Evolutionary conservation across 805 yeast genomes (phyloP).

Genomic region (Candida peoriensis): DNA sequence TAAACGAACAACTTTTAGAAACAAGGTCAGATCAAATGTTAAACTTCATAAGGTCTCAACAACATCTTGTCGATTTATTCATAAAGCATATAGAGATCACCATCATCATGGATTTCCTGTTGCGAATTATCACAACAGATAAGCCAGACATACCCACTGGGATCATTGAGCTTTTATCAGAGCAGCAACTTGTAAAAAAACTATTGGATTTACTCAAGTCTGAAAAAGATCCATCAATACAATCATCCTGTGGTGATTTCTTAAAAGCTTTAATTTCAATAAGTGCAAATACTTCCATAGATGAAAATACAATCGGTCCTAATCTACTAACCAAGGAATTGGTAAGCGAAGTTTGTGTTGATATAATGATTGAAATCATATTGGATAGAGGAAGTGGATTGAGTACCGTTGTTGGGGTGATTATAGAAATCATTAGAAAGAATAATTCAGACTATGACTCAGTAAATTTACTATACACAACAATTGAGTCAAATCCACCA

Average conservation of each 20-base stretch:
- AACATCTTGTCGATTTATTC: constrained; percentile 59
- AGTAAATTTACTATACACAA: constrained; percentile 69
- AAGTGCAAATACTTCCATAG: constrained; percentile 86
- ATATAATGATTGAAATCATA: constrained; percentile 65
- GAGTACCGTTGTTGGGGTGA: constrained; percentile 85
- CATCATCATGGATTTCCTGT: constrained; percentile 82
- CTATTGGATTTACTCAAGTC: constrained; percentile 67
- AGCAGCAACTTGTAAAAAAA: constrained; percentile 66
- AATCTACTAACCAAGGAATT: constrained; percentile 84
- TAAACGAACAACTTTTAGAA: constrained; percentile 80
- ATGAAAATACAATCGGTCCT: constrained; percentile 84
- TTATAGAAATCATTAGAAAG: constrained; percentile 89
- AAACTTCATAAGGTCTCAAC: constrained; percentile 43
- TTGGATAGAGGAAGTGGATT: constrained; percentile 69
- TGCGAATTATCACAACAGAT: constrained; percentile 88
- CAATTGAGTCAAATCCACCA: constrained; percentile 82
- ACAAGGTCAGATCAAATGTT: constrained; percentile 69
- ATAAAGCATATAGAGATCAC: constrained; percentile 83
- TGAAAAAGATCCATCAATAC: constrained; percentile 54
- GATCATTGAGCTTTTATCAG: constrained; percentile 68
- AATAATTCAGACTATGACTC: constrained; percentile 94
- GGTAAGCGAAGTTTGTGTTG: constrained; percentile 62
- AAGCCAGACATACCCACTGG: constrained; percentile 87
- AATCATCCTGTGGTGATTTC: constrained; percentile 91
- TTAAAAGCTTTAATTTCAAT: constrained; percentile 88